Evolutionary conservation across 1,139 yeast species (phyloP).

Genomic region (Taiozyma sp.): DNA sequence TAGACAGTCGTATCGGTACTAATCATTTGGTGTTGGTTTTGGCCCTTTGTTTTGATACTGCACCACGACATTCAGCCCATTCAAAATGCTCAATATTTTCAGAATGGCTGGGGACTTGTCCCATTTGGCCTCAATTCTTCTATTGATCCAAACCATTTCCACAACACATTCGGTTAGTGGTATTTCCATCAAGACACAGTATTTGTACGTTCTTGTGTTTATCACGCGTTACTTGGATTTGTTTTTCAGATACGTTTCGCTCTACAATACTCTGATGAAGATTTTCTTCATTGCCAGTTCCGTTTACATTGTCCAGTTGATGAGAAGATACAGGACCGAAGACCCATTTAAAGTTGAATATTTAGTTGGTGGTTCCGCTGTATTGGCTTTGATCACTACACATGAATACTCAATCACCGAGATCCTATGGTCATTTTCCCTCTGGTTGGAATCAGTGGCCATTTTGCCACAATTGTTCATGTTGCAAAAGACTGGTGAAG

Average conservation of each 20-base stretch:
- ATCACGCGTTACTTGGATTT: conserved; percentile 62
- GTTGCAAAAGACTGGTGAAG: conserved; percentile 86
- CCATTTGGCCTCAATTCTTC: conserved; percentile 74
- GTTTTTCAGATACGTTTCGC: conserved; percentile 46
- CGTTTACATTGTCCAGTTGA: conserved; percentile 65
- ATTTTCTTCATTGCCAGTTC: conserved; percentile 73
- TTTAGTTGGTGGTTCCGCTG: conserved; percentile 55
- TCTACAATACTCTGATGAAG: conserved; percentile 80
- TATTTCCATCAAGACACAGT: conserved; percentile 83
- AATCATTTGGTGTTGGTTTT: too few species aligned
- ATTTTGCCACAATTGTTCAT: conserved; percentile 89
- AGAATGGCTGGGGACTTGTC: conserved; percentile 65
- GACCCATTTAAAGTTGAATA: conserved; percentile 80
- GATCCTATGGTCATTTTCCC: conserved; percentile 66
- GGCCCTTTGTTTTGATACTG: too few species aligned
- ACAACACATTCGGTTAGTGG: conserved; percentile 69
- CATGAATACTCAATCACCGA: conserved; percentile 59
- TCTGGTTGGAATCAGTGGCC: conserved; percentile 89
- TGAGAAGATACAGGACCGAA: conserved; percentile 38
- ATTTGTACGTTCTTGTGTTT: conserved; percentile 71
- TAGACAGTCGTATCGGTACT: not conserved
- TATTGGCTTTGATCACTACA: conserved; percentile 62
- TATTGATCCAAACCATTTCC: conserved; percentile 68
- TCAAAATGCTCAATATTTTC: conserved; percentile 37
- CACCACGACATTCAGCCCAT: not conserved